Evolutionary conservation across 1,139 yeast genomes (phyloP).

Genomic region (Suhomyces wounanorum): DNA sequence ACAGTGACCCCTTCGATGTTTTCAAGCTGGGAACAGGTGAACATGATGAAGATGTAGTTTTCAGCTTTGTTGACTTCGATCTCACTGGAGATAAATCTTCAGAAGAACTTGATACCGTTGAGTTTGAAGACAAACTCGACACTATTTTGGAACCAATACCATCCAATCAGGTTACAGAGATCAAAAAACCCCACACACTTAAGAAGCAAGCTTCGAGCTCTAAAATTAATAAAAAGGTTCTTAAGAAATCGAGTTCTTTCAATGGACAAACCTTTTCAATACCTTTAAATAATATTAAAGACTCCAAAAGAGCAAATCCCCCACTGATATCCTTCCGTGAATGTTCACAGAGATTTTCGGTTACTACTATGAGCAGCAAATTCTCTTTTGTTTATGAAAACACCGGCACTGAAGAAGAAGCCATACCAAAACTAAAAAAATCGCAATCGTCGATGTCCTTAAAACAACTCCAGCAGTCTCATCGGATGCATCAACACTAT

Average conservation of each 20-base stretch:
- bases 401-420: slow-evolving; percentile 11
- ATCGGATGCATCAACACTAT: slow-evolving; percentile 15
- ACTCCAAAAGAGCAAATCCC: slow-evolving; percentile 14
- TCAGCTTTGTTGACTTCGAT: slow-evolving; percentile 12
- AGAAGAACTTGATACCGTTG: slow-evolving; percentile 2
- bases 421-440: slow-evolving; percentile 1
- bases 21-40: slow-evolving; percentile 7
- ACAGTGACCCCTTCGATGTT: slow-evolving; percentile 26
- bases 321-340: slow-evolving; percentile 29
- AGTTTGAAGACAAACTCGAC: neutral
- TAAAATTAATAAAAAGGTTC: slow-evolving; percentile 18
- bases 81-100: slow-evolving; percentile 12
- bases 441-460: slow-evolving; percentile 8
- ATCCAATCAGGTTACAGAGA: slow-evolving; percentile 2
- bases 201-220: slow-evolving; percentile 12
- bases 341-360: slow-evolving; percentile 29
- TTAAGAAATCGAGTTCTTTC: slow-evolving; percentile 19
- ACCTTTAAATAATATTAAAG: slow-evolving; percentile 3
- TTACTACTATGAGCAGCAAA: slow-evolving; percentile 19
- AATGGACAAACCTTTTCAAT: slow-evolving; percentile 11
- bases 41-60: slow-evolving; percentile 7
- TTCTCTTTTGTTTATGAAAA: slow-evolving; percentile 26
- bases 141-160: neutral
- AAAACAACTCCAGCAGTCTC: slow-evolving; percentile 7
- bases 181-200: neutral